These are phyloP conservation scores for Thermochaetoides thermophila DNA, from an alignment of 495 filamentous ascomycete genomes.

Conservation along the genomic window DNA sequence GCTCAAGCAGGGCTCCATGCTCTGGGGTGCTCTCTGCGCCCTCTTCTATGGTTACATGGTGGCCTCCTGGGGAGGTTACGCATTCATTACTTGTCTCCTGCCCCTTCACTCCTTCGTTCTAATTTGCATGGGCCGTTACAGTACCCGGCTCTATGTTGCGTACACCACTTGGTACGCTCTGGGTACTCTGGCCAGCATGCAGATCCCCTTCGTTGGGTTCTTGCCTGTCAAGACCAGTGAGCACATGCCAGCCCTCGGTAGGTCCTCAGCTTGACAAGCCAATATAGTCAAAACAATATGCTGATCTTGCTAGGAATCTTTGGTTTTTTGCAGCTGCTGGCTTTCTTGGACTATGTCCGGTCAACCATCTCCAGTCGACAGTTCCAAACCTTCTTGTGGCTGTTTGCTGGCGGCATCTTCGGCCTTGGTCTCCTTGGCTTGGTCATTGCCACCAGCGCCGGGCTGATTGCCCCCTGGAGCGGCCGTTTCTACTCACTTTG, in stretches of 20 bases:
- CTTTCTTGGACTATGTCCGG: conserved; percentile 81
- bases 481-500: conserved; percentile 98
- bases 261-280: conserved; percentile 12
- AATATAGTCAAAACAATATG: not conserved
- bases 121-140: conserved; percentile 93
- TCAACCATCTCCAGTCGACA: conserved; percentile 78
- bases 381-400: conserved; percentile 75
- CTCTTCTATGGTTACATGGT: conserved; percentile 99
- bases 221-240: conserved; percentile 91
- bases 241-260: conserved; percentile 95
- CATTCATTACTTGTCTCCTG: conserved; percentile 97
- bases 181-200: conserved; percentile 95
- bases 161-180: conserved; percentile 98
- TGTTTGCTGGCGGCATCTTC: conserved; percentile 55
- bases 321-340: conserved; percentile 86
- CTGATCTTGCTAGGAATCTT: conserved; percentile 62
- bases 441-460: conserved; percentile 68
- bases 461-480: conserved; percentile 93
- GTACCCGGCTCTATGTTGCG: conserved; percentile 82
- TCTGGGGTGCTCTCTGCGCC: conserved; percentile 90
- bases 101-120: conserved; percentile 93
- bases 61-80: conserved; percentile 97
- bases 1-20: conserved; percentile 83
- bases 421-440: conserved; percentile 49
- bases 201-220: conserved; percentile 98